A percentile compares a stretch with the other conserved stretches of the same genome.
Conservation (phyloP, 148 eudicot species). For the Rhododendron ferrugineum region DNA sequence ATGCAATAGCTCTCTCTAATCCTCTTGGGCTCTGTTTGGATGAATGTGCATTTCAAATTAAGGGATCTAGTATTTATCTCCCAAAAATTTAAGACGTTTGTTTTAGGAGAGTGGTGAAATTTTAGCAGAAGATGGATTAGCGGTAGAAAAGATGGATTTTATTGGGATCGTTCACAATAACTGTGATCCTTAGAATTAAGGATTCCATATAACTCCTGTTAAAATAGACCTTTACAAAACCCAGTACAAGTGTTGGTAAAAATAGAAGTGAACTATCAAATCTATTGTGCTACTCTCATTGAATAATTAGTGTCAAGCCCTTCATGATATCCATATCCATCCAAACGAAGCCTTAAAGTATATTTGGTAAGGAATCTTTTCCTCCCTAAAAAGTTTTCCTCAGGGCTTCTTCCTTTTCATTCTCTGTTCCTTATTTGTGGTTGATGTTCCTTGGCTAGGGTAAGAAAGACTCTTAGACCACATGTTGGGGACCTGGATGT, state of each 20-base stretch:
- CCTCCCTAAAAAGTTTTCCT: background rate
- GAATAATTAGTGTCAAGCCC: background rate
- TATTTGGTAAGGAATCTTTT: background rate
- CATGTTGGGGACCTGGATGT: constrained; percentile 98
- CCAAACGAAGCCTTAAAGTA: background rate
- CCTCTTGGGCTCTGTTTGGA: background rate
- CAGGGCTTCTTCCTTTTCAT: background rate
- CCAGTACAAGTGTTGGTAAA: background rate
- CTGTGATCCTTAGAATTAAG: background rate
- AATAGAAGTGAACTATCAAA: background rate
- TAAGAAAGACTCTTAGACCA: constrained; percentile 70
- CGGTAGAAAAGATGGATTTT: background rate
- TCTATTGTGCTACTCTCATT: background rate
- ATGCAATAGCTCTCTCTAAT: background rate
- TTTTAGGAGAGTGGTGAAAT: background rate
- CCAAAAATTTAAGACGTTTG: background rate
- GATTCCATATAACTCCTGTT: background rate
- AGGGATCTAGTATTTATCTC: background rate
- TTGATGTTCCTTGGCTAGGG: constrained; percentile 48
- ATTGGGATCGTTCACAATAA: background rate
- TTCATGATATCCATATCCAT: background rate
- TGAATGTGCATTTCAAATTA: background rate
- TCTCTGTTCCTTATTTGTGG: constrained; percentile 2
- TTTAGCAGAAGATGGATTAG: background rate
- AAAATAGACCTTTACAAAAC: background rate